Evolutionary conservation across 495 filamentous ascomycete genomes (phyloP), one percentile per base, ranked within the genome.

Genomic region (Daldinia bambusicola): DNA sequence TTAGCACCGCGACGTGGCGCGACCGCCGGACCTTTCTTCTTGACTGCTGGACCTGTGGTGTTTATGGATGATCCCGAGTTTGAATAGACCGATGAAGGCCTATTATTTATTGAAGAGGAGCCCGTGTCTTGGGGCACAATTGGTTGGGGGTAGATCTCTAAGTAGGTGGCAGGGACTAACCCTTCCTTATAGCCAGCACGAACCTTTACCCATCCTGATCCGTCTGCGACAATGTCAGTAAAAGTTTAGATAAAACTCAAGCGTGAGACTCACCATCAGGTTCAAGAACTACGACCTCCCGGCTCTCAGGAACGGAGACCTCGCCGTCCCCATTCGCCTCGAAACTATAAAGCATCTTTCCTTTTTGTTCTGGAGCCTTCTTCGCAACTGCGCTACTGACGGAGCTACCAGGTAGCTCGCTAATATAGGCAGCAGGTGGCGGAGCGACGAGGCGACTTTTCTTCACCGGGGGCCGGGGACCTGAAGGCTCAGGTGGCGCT

Each of bases 1-100:
- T 97, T 97, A 13, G 94, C 95, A 9, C 94, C 95, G 8, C 95
- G 87, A 70, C 91, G 90, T 9, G 95, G 95, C 22, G 94, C 96
- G 13, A 99, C 95, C 0, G 90, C 94, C 0, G 95, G 95, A 0
- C 95, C 95, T 74, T 97, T 92, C 79, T 95, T 96, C 82, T 96
- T 97, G 12, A 72, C 70, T n/a, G 74, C 43, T 26, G 76, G 70
- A 12, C 75, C 74, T 36, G 75, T 76, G 16, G 89, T 88, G 10
- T 86, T 84, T 16, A 92, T 77, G 1, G 91, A 94, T 9, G 89
- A 89, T 0, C 91, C 92, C 10, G 92, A 95, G 76, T 89, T 92
- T 6, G 93, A 96, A 76, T 95, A 95, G 0, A 86, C 88, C 8
- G 92, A 94, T 10, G 82, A 78, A 1, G 88, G 88, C 6, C 87